These are phyloP conservation scores for Urtica urens DNA, from an alignment of 306 rosid species.

Conservation along the genomic window DNA sequence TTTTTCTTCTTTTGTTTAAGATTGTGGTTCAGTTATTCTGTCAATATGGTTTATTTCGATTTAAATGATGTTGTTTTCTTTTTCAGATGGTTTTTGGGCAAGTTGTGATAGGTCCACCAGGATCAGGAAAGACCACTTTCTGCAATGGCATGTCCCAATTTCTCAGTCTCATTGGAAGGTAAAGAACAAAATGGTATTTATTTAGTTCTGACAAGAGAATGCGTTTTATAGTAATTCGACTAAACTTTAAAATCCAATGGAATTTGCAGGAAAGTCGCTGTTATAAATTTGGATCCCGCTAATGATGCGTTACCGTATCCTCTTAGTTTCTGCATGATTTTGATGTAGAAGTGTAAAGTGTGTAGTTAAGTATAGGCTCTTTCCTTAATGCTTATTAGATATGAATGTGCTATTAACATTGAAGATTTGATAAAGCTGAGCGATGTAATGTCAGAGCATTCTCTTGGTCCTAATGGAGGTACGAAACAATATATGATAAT, in stretches of 20 bases:
- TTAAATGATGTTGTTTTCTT: neutral
- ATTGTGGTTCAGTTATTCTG: no score
- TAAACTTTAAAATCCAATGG: neutral
- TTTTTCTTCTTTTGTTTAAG: no score
- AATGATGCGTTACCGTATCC: conserved; percentile 92
- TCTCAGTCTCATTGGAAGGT: conserved; percentile 87
- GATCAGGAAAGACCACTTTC: conserved; percentile 99
- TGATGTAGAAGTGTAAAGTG: neutral
- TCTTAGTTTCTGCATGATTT: conserved; percentile 3
- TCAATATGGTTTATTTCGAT: no score
- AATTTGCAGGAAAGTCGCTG: conserved; percentile 69
- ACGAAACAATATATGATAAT: conserved; percentile 4
- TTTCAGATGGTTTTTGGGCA: conserved; percentile 53
- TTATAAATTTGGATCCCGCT: conserved; percentile 91
- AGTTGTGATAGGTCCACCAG: conserved; percentile 92
- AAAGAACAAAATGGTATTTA: no score
- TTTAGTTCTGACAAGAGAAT: neutral
- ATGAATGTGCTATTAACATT: conserved; percentile 70
- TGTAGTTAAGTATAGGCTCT: conserved; percentile 14
- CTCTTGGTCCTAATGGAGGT: conserved; percentile 98
- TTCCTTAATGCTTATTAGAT: conserved; percentile 42
- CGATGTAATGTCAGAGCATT: conserved; percentile 76
- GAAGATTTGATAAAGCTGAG: conserved; percentile 74
- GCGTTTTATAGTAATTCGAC: no score
- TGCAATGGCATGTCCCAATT: conserved; percentile 99